These are phyloP conservation scores for Backusella australiensis DNA, from an alignment of 192 early-diverging fungal species.

Conservation along the genomic window DNA sequence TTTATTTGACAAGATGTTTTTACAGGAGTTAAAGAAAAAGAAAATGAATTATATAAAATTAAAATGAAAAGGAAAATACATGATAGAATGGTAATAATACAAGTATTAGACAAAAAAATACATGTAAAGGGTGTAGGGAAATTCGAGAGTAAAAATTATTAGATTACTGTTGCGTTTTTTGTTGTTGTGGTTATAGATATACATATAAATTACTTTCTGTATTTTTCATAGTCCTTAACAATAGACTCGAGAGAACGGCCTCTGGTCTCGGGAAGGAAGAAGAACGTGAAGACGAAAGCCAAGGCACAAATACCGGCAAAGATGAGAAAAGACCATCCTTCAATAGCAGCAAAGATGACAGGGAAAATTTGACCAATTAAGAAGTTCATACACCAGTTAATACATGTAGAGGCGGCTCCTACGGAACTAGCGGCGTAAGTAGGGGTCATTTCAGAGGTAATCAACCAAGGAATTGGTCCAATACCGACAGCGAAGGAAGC, in stretches of 20 bases:
- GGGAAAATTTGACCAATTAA: conserved; percentile 44
- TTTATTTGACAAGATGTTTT: neutral
- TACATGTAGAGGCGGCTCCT: conserved; percentile 65
- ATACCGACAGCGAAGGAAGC: conserved; percentile 78
- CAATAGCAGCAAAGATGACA: conserved; percentile 19
- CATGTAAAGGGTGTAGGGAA: neutral
- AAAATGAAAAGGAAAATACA: neutral
- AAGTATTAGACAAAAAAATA: neutral
- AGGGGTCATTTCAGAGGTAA: conserved; percentile 75
- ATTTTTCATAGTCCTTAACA: conserved; percentile 16
- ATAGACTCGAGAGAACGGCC: conserved; percentile 59
- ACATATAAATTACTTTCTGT: neutral
- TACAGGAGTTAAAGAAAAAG: neutral
- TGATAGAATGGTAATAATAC: conserved; percentile 5
- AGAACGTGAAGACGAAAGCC: conserved; percentile 38
- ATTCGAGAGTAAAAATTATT: neutral
- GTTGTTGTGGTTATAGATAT: neutral
- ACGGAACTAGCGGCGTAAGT: conserved; percentile 70
- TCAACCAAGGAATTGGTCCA: conserved; percentile 81
- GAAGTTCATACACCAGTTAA: conserved; percentile 68
- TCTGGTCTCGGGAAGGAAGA: conserved; percentile 53
- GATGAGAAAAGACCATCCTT: conserved; percentile 9
- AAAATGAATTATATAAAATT: neutral
- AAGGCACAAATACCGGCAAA: conserved; percentile 8
- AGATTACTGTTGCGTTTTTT: neutral